Evolutionary conservation across 2,329 filamentous ascomycete genomes (phyloP).

Genomic region (Colletotrichum trifolii): DNA sequence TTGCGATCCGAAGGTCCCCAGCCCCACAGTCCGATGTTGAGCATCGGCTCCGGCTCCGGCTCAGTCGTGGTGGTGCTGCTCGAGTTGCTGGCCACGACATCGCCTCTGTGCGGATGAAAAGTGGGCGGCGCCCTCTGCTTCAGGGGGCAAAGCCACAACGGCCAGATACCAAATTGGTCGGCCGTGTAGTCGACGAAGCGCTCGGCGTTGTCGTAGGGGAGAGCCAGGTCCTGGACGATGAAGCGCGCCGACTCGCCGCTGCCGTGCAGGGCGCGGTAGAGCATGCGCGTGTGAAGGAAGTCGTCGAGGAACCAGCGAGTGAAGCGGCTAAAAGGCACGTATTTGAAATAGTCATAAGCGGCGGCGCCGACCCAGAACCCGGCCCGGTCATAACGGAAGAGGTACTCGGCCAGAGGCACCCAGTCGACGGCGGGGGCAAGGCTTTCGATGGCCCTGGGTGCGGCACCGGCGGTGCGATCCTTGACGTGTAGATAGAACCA

Average conservation of each 20-base stretch:
- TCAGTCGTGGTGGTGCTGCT: constrained; percentile 15
- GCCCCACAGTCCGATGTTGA: constrained; percentile 83
- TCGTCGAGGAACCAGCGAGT: constrained; percentile 78
- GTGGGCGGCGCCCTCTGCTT: constrained; percentile 60
- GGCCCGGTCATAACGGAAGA: constrained; percentile 81
- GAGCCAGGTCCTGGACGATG: constrained; percentile 75
- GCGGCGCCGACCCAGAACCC: constrained; percentile 78
- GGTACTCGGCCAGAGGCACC: constrained; percentile 76
- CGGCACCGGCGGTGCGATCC: constrained; percentile 50
- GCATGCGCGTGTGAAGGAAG: constrained; percentile 79
- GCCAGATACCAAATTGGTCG: constrained; percentile 65
- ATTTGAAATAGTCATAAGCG: constrained; percentile 74
- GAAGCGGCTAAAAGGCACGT: constrained; percentile 72
- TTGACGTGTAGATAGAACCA: constrained; percentile 83
- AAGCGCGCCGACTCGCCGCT: constrained; percentile 73
- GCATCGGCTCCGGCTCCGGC: constrained; percentile 51
- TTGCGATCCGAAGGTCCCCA: constrained; percentile 69
- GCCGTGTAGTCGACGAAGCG: constrained; percentile 67
- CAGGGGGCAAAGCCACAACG: constrained; percentile 69
- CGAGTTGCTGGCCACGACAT: constrained; percentile 40
- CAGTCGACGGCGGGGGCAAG: constrained; percentile 57
- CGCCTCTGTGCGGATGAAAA: constrained; percentile 65
- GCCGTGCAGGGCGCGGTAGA: constrained; percentile 77
- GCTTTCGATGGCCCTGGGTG: constrained; percentile 37
- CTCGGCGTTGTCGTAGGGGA: constrained; percentile 64